These are phyloP conservation scores for Aspergillus leporis DNA, from an alignment of 495 filamentous ascomycete species.

Conservation along the genomic window DNA sequence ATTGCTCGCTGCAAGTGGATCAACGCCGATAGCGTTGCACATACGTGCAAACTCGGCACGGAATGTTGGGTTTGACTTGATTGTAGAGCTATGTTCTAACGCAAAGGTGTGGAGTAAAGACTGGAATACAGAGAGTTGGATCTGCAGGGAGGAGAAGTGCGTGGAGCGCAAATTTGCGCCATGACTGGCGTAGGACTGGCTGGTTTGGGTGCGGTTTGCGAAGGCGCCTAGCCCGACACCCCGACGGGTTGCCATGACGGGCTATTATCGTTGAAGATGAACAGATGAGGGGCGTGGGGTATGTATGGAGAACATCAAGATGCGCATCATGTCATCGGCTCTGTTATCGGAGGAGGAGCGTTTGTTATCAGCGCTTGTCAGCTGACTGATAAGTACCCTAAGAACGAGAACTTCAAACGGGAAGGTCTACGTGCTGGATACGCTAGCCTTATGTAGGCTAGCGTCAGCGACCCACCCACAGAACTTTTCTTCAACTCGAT, in stretches of 20 bases:
- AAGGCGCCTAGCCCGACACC: conserved; percentile 93
- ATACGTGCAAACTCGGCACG: conserved; percentile 97
- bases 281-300: conserved; percentile 10
- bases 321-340: neutral
- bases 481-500: conserved; percentile 33
- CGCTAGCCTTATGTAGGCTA: conserved; percentile 24
- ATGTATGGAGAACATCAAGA: neutral
- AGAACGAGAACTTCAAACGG: conserved; percentile 31
- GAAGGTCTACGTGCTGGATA: neutral
- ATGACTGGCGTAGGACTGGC: conserved; percentile 83
- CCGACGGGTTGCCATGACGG: conserved; percentile 50
- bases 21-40: conserved; percentile 96
- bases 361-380: conserved; percentile 13
- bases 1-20: conserved; percentile 79
- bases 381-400: conserved; percentile 23
- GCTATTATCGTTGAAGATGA: conserved; percentile 3
- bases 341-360: neutral
- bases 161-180: conserved; percentile 78
- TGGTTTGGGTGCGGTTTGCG: conserved; percentile 75
- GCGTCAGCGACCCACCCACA: conserved; percentile 30
- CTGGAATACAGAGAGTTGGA: conserved; percentile 94
- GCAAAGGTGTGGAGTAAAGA: conserved; percentile 90
- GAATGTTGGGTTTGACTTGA: conserved; percentile 91
- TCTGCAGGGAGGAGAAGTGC: conserved; percentile 79
- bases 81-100: conserved; percentile 90